Percentiles rank a stretch among this genome's conserved stretches.
Conservation (phyloP, 805 yeast species). For the Lipomyces yamanashiensis region DNA sequence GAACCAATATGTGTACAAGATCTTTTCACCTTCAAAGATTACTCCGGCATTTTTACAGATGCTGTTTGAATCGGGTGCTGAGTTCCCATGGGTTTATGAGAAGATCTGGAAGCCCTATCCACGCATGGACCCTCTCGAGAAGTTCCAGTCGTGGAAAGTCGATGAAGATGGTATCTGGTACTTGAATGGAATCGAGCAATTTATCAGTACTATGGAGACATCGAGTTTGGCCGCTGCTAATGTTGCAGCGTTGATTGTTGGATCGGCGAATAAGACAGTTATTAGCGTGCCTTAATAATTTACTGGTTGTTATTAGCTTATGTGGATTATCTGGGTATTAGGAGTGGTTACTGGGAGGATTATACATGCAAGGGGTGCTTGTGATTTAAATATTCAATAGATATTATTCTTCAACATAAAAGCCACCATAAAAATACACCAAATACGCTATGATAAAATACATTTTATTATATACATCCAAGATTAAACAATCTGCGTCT, state of each 20-base stretch:
- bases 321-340: neutral
- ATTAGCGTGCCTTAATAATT: slow-evolving; percentile 21
- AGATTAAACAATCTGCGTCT: too few relatives aligned
- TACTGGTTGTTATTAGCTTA: neutral
- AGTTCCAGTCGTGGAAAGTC: slow-evolving; percentile 44
- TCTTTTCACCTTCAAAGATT: slow-evolving; percentile 47
- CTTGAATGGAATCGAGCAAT: slow-evolving; percentile 53
- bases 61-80: slow-evolving; percentile 40
- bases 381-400: too few relatives aligned
- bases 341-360: neutral
- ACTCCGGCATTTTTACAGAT: slow-evolving; percentile 33
- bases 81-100: slow-evolving; percentile 41
- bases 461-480: neutral
- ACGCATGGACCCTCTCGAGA: slow-evolving; percentile 43
- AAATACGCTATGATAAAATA: neutral
- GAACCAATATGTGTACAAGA: slow-evolving; percentile 50
- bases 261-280: slow-evolving; percentile 19
- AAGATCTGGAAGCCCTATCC: slow-evolving; percentile 56
- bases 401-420: neutral
- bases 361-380: too few relatives aligned
- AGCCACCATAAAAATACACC: neutral
- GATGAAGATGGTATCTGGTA: slow-evolving; percentile 48
- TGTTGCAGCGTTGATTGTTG: slow-evolving; percentile 51
- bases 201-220: slow-evolving; percentile 60
- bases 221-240: slow-evolving; percentile 56